These are phyloP conservation scores for Purpureocillium takamizusanense DNA, from an alignment of 2,329 filamentous ascomycete genomes.

Conservation along the genomic window DNA sequence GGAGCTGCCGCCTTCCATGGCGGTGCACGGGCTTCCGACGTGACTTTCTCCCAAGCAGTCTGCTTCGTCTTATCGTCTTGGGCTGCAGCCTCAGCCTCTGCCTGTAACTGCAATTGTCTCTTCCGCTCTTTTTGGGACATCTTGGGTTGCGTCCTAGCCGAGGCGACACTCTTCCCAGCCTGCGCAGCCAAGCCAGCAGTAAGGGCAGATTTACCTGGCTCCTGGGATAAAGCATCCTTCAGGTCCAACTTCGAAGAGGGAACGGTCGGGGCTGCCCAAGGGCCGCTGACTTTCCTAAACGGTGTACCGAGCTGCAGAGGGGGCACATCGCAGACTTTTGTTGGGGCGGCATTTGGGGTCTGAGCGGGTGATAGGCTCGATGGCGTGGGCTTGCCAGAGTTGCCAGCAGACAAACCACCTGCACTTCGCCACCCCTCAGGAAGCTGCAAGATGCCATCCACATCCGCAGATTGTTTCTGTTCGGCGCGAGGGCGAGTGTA, in stretches of 20 bases:
- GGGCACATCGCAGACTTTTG: background rate
- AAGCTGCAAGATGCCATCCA: conserved; percentile 18
- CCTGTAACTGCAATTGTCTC: conserved; percentile 63
- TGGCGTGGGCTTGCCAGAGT: background rate
- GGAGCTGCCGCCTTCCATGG: conserved; percentile 59
- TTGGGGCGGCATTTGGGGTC: background rate
- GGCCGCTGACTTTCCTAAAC: conserved; percentile 21
- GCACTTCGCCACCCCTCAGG: conserved; percentile 18
- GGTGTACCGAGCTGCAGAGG: background rate
- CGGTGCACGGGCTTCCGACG: conserved; percentile 29
- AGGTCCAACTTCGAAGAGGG: conserved; percentile 60
- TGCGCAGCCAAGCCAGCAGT: conserved; percentile 46
- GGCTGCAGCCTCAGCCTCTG: conserved; percentile 32
- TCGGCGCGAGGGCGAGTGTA: conserved; percentile 8
- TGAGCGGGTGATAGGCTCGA: conserved; percentile 1
- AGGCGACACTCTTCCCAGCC: conserved; percentile 28
- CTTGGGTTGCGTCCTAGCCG: conserved; percentile 41
- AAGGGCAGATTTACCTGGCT: conserved; percentile 42
- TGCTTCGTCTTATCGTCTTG: conserved; percentile 17
- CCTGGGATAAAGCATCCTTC: conserved; percentile 63
- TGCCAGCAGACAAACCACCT: conserved; percentile 3
- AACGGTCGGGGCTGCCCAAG: conserved; percentile 43
- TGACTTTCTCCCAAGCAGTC: conserved; percentile 36
- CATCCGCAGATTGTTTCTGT: conserved; percentile 13
- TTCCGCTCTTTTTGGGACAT: conserved; percentile 91